Evolutionary conservation across 1,139 yeast genomes (phyloP).

Genomic region (Geotrichum reessii): DNA sequence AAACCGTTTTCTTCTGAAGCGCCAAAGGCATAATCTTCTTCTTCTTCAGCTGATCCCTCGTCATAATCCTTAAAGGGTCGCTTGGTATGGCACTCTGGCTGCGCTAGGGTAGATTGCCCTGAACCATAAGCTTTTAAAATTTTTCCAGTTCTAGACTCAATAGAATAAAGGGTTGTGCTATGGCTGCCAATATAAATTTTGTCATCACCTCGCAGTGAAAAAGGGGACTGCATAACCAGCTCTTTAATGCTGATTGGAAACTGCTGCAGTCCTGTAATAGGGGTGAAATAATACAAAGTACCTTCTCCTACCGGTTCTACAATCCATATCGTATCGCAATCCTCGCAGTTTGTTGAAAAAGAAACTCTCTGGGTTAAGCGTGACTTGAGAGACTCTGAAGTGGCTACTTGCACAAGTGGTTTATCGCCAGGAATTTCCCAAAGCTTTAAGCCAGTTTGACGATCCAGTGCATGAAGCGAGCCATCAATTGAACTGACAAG

Average conservation of each 20-base stretch:
- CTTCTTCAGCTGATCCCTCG: slow-evolving; percentile 21
- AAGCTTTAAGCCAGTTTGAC: slow-evolving; percentile 66
- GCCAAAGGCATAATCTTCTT: slow-evolving; percentile 14
- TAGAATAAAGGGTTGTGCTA: slow-evolving; percentile 66
- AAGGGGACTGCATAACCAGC: slow-evolving; percentile 75
- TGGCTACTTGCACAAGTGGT: slow-evolving; percentile 32
- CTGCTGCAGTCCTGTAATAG: slow-evolving; percentile 67
- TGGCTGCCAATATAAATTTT: slow-evolving; percentile 85
- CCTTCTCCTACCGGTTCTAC: slow-evolving; percentile 93
- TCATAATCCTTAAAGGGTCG: slow-evolving; percentile 22
- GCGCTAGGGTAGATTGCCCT: slow-evolving; percentile 25
- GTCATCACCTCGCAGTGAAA: slow-evolving; percentile 63
- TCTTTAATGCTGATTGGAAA: slow-evolving; percentile 78
- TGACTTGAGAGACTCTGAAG: slow-evolving; percentile 17
- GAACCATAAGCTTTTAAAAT: slow-evolving; percentile 66
- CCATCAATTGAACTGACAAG: slow-evolving; percentile 86
- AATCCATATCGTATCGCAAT: slow-evolving; percentile 53
- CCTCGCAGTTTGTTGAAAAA: slow-evolving; percentile 26
- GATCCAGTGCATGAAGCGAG: slow-evolving; percentile 70
- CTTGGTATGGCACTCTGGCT: slow-evolving; percentile 23
- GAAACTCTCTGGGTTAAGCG: neutral
- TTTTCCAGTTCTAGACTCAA: slow-evolving; percentile 72
- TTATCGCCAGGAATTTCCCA: slow-evolving; percentile 65
- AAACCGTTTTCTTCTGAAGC: slow-evolving; percentile 28
- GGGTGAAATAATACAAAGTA: slow-evolving; percentile 76